Evolutionary conservation across 2,329 filamentous ascomycete species (phyloP).

Genomic region (Hypoxylon sp.): DNA sequence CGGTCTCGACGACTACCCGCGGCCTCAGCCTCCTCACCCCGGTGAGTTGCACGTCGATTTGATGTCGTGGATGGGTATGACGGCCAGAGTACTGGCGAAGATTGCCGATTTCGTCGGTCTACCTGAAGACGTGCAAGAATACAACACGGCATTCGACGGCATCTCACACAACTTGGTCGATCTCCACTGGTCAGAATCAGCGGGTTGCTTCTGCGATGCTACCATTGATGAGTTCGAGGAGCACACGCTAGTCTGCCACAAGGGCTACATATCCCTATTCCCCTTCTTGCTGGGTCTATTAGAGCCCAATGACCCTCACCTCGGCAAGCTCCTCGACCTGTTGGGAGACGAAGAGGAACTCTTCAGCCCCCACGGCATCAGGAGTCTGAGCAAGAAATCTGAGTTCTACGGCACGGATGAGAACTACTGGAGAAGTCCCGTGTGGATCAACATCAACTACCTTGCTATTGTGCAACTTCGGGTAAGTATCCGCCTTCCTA

Average conservation of each 20-base stretch:
- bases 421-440: slow-evolving; percentile 96
- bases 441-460: slow-evolving; percentile 98
- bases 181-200: slow-evolving; percentile 89
- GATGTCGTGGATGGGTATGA: slow-evolving; percentile 97
- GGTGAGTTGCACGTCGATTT: slow-evolving; percentile 96
- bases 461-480: slow-evolving; percentile 83
- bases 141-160: slow-evolving; percentile 78
- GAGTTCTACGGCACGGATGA: slow-evolving; percentile 89
- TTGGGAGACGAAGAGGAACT: slow-evolving; percentile 86
- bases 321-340: slow-evolving; percentile 82
- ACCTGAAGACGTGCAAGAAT: slow-evolving; percentile 81
- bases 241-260: slow-evolving; percentile 90
- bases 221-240: slow-evolving; percentile 97
- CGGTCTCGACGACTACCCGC: slow-evolving; percentile 95
- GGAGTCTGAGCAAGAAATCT: slow-evolving; percentile 88
- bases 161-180: slow-evolving; percentile 91
- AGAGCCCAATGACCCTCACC: slow-evolving; percentile 77
- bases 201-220: slow-evolving; percentile 91
- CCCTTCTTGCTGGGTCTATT: slow-evolving; percentile 91
- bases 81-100: slow-evolving; percentile 86
- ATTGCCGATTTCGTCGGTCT: slow-evolving; percentile 84
- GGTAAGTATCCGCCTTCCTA: slow-evolving; percentile 66
- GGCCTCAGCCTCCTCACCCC: slow-evolving; percentile 92
- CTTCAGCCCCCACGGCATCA: slow-evolving; percentile 91
- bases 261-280: slow-evolving; percentile 94